A percentile compares a stretch with the other conserved stretches of the same genome.
Evolutionary conservation across 192 early-diverging fungal genomes (phyloP).

Genomic region (Glomus cerebriforme): DNA sequence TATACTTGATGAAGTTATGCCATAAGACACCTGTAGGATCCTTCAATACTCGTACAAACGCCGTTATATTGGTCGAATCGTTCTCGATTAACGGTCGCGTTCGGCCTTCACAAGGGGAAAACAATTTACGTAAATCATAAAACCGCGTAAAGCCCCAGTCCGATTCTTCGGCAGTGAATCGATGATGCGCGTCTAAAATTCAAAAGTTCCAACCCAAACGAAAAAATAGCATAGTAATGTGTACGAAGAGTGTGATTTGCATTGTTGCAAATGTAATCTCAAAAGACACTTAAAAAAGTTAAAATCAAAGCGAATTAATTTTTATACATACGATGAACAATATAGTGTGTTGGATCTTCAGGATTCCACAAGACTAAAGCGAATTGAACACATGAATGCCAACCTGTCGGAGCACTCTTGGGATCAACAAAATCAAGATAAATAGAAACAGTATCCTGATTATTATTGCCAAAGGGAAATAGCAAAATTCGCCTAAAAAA

Average conservation of each 20-base stretch:
- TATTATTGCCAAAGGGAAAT: conserved; percentile 88
- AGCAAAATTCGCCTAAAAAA: conserved; percentile 77
- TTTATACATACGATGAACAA: conserved; percentile 51
- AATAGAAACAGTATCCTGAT: conserved; percentile 68
- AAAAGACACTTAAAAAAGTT: neutral
- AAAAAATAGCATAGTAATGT: neutral
- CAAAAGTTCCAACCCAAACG: conserved; percentile 4
- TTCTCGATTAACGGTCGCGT: conserved; percentile 67
- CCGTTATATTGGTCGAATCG: conserved; percentile 65
- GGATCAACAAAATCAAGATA: conserved; percentile 89
- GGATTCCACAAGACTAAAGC: conserved; percentile 75
- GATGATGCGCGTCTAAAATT: conserved; percentile 67
- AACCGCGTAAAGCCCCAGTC: conserved; percentile 98
- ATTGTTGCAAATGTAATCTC: neutral
- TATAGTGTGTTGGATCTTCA: conserved; percentile 60
- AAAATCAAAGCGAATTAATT: neutral
- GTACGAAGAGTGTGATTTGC: neutral
- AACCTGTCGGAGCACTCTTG: conserved; percentile 53
- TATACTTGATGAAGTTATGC: conserved; percentile 89
- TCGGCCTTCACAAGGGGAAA: conserved; percentile 38
- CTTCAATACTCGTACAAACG: conserved; percentile 76
- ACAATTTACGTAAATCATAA: conserved; percentile 55
- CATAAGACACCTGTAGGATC: conserved; percentile 92
- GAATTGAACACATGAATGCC: conserved; percentile 88
- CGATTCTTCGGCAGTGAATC: conserved; percentile 76